phyloP scores from a whole-genome alignment of 768 basidiomycete genomes.

The Ramaria rubella region DNA sequence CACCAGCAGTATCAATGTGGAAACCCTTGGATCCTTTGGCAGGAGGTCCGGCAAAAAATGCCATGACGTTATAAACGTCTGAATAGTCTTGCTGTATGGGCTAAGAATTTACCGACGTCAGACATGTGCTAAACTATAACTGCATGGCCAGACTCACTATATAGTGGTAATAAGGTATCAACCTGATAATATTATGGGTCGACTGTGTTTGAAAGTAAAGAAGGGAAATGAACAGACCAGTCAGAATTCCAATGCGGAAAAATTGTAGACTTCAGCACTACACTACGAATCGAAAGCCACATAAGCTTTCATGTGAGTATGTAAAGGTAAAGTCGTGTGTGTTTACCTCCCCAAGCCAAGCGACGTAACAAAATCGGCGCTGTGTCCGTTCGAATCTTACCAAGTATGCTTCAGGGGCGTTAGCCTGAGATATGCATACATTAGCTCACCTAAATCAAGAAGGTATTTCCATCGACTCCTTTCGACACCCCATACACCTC shows the following conservation, averaged over 20 bases:
- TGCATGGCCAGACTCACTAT: conserved; percentile 20
- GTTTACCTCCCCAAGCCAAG: neutral
- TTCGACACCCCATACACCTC: neutral
- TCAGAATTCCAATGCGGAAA: conserved; percentile 62
- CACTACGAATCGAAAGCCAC: conserved; percentile 25
- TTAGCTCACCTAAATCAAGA: neutral
- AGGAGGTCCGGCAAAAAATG: conserved; percentile 64
- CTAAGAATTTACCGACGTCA: conserved; percentile 12
- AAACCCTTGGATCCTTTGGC: neutral
- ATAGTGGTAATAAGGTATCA: conserved; percentile 31
- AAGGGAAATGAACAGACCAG: conserved; percentile 14
- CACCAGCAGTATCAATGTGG: conserved; percentile 27
- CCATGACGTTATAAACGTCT: conserved; percentile 62
- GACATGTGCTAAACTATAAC: too few species aligned
- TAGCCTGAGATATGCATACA: neutral
- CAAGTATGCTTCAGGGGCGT: neutral
- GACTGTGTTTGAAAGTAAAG: neutral
- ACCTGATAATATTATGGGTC: neutral
- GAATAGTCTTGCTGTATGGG: conserved; percentile 59
- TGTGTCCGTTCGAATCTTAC: conserved; percentile 31
- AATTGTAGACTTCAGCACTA: conserved; percentile 63
- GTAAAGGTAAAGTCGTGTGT: neutral
- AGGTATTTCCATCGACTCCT: neutral
- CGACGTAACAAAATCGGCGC: neutral
- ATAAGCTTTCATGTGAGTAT: conserved; percentile 21